Evolutionary conservation across 2,329 filamentous ascomycete genomes (phyloP), one percentile per base, ranked within the genome.

Genomic region (Kalaharituber pfeilii): DNA sequence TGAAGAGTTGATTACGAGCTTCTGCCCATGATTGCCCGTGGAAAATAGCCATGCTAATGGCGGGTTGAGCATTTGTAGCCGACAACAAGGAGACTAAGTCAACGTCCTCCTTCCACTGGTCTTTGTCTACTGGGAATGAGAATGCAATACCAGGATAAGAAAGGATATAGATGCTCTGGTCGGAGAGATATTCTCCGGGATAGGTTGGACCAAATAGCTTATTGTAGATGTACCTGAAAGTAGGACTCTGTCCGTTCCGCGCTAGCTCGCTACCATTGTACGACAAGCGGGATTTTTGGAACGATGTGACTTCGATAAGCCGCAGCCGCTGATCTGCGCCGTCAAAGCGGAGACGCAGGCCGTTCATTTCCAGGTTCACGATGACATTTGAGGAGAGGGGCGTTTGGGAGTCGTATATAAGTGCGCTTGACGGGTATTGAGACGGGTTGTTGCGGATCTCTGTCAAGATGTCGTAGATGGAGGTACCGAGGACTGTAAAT

Each of bases 71-170:
- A 18, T 81, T 79, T 0, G 84, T 78, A 0, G 86, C 85, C 0
- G 86, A 87, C 15, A 96, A 75, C 33, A 95, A 71, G 0, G 86
- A 82, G 27, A 95, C 87, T 58, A 94, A 87, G 65, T 96, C 88
- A 57, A 78, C 76, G 51, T 72, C 69, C 52, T 79, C 75, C 44
- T 60, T 60, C 59, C 61, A 63, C 29, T 53, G 51, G 45, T 54
- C 55, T 64, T 80, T 81, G 50, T 73, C 69, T 1, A 81, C 76
- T 0, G 86, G 80, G 61, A 98, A 98, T 33, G 84, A 88, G 66
- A 96, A 95, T 0, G 89, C 86, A 27, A 98, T 80, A 0, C 91
- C 91, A 0, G 89, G 88, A 69, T 95, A 98, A 1, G 89, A 96
- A 29, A 98, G 72, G 29, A 94, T 80, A 65, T 96, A 98, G 22